Conservation (phyloP, 305 asterid species). For the Fraxinus greggii region DNA sequence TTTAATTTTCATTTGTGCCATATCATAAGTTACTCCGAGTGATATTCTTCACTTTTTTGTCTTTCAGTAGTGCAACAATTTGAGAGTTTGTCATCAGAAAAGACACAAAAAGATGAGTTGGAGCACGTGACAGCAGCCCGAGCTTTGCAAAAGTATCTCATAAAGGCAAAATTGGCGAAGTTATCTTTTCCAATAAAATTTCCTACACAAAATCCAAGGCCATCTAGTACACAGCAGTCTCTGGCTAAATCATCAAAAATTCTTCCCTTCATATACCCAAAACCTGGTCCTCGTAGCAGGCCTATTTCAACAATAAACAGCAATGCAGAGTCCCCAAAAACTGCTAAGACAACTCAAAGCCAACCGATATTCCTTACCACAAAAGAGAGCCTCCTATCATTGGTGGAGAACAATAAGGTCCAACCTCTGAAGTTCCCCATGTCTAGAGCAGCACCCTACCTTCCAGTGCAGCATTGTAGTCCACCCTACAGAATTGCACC, state of each 20-base stretch:
- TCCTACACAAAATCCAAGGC: constrained; percentile 57
- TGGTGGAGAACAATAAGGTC: constrained; percentile 29
- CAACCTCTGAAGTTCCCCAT: constrained; percentile 65
- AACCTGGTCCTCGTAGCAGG: constrained; percentile 52
- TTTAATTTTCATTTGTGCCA: not conserved
- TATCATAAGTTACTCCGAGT: constrained; percentile 13
- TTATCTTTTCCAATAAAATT: constrained; percentile 70
- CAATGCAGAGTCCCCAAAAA: constrained; percentile 34
- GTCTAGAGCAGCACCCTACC: constrained; percentile 84
- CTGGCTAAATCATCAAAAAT: constrained; percentile 68
- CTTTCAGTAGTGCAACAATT: constrained; percentile 71
- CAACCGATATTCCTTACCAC: constrained; percentile 27
- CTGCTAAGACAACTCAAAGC: constrained; percentile 32
- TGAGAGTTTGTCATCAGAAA: constrained; percentile 52
- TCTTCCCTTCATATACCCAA: constrained; percentile 78
- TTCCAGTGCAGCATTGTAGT: constrained; percentile 71
- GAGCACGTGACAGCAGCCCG: constrained; percentile 95
- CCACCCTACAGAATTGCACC: constrained; percentile 71
- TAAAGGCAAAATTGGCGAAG: constrained; percentile 61
- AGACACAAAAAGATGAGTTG: constrained; percentile 68
- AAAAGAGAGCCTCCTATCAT: constrained; percentile 36
- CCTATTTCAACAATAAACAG: constrained; percentile 33
- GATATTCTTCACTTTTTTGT: constrained; percentile 21
- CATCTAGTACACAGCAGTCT: constrained; percentile 48
- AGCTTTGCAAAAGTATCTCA: constrained; percentile 74